Conservation (phyloP, 495 filamentous ascomycete species). For the Hypomontagnella monticulosa region DNA sequence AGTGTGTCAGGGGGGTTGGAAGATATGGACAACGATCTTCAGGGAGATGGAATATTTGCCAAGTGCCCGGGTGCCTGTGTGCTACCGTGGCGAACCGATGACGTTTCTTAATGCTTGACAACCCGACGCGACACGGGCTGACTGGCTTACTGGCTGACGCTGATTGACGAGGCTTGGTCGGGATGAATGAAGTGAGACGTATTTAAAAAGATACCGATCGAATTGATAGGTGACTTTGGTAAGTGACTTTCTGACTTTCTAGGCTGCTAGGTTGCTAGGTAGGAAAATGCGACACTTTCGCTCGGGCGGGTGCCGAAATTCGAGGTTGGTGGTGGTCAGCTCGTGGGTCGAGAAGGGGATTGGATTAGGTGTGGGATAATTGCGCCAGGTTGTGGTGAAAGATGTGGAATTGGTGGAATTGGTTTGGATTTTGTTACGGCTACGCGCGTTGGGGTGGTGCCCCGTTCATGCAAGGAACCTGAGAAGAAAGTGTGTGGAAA, state of each 20-base stretch:
- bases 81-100: conserved; percentile 30
- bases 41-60: conserved; percentile 30
- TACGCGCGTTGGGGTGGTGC: conserved; percentile 37
- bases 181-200: conserved; percentile 18
- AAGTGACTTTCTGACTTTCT: too few relatives aligned
- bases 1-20: conserved; percentile 22
- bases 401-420: conserved; percentile 7
- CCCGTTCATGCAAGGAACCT: conserved; percentile 40
- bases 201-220: conserved; percentile 39
- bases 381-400: conserved; percentile 9
- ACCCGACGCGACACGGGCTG: conserved; percentile 26
- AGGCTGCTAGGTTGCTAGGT: neutral
- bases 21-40: conserved; percentile 39
- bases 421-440: conserved; percentile 29
- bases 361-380: conserved; percentile 15
- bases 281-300: conserved; percentile 24
- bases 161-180: neutral
- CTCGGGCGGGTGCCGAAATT: neutral
- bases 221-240: conserved; percentile 39
- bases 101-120: conserved; percentile 38
- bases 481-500: neutral
- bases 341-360: conserved; percentile 30
- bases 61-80: neutral
- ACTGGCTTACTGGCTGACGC: too few relatives aligned
- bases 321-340: conserved; percentile 25